These are phyloP conservation scores for Wickerhamiella galacta DNA, from an alignment of 805 yeast species.

Conservation along the genomic window DNA sequence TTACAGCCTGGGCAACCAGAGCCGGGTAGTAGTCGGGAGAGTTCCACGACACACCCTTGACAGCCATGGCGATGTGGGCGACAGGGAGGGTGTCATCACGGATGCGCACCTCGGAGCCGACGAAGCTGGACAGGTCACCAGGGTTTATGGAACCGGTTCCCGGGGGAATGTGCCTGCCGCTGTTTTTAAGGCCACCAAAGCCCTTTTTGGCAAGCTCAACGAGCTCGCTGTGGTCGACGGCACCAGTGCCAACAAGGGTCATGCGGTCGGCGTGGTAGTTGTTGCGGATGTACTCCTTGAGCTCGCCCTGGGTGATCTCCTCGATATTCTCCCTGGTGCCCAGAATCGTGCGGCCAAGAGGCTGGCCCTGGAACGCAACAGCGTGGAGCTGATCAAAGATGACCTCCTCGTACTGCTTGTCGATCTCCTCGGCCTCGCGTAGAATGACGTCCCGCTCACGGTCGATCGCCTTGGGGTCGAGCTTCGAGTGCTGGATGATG, in stretches of 20 bases:
- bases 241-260: constrained; percentile 94
- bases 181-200: constrained; percentile 36
- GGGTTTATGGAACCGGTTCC: constrained; percentile 50
- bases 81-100: constrained; percentile 71
- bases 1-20: constrained; percentile 86
- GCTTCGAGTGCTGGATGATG: constrained; percentile 68
- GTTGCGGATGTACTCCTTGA: constrained; percentile 59
- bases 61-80: constrained; percentile 82
- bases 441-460: constrained; percentile 92
- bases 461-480: constrained; percentile 74
- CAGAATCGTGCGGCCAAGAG: constrained; percentile 87
- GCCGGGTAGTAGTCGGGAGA: constrained; percentile 92
- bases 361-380: constrained; percentile 76
- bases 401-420: constrained; percentile 95
- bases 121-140: constrained; percentile 55
- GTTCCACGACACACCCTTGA: constrained; percentile 98
- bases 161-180: constrained; percentile 39
- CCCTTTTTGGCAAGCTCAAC: constrained; percentile 58
- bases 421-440: constrained; percentile 95
- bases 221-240: constrained; percentile 73
- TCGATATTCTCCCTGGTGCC: constrained; percentile 86
- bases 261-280: constrained; percentile 93
- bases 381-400: constrained; percentile 94
- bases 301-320: constrained; percentile 59
- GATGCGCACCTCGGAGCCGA: constrained; percentile 73